Evolutionary conservation across 2,329 filamentous ascomycete species (phyloP).

Genomic region (Cryphonectria parasitica): DNA sequence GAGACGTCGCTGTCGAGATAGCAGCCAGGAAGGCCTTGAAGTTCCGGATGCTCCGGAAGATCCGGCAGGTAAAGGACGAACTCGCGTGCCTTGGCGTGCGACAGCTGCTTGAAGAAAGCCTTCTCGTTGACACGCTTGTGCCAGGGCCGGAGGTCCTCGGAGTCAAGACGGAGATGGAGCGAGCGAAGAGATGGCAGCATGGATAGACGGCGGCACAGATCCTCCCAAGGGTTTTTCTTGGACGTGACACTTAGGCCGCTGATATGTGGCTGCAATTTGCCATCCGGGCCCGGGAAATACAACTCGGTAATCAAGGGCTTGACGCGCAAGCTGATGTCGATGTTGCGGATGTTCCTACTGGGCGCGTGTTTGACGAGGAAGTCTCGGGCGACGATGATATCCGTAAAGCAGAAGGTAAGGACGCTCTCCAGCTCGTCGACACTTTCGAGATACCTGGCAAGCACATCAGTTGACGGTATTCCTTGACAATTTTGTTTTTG

Average conservation of each 20-base stretch:
- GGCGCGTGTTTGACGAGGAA: conserved; percentile 33
- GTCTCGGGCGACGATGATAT: conserved; percentile 31
- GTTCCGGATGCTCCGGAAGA: conserved; percentile 26
- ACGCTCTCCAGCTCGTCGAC: conserved; percentile 33
- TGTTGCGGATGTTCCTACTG: conserved; percentile 28
- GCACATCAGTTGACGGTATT: background rate
- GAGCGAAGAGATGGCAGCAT: conserved; percentile 31
- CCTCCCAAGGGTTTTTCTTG: conserved; percentile 36
- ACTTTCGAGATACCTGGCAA: conserved; percentile 36
- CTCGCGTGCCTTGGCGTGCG: conserved; percentile 27
- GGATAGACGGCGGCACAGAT: conserved; percentile 33
- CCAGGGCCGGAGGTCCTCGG: conserved; percentile 38
- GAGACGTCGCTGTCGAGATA: conserved; percentile 31
- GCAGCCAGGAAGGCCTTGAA: conserved; percentile 25
- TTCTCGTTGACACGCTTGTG: conserved; percentile 37
- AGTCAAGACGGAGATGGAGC: conserved; percentile 38
- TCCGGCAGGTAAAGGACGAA: conserved; percentile 35
- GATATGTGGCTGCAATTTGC: conserved; percentile 26
- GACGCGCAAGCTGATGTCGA: conserved; percentile 36
- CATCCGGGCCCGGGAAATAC: conserved; percentile 32
- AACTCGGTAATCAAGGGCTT: conserved; percentile 36
- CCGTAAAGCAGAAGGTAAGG: conserved; percentile 38
- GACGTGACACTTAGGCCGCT: conserved; percentile 29
- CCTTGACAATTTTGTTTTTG: background rate
- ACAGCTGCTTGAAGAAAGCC: conserved; percentile 34